Base-by-base conservation (phyloP, 331 rosid species). In the Saraca asoca region DNA sequence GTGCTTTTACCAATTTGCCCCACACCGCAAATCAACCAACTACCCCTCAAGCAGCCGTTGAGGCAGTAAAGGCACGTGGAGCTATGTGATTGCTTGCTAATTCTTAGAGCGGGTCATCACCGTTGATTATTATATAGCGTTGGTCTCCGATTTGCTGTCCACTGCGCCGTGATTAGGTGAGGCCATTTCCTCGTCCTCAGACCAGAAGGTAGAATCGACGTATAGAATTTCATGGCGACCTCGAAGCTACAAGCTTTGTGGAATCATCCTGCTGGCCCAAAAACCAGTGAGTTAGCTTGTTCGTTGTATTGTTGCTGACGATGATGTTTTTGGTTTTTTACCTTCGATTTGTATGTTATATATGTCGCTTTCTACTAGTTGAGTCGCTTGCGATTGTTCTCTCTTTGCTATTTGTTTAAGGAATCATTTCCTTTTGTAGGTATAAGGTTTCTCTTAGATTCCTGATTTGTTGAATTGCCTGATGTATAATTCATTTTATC, bases 211-310 rank as follows among this genome's bases (percentile, higher is more conserved):
- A 7, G 31, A 7, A 64, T 44, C 44, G 14, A 29, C 37, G n/a
- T 52, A 50, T 44, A 50, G 58, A 60, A 57, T 39, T 24, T 31
- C 64, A 93, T 90, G 98, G 97, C 95, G 58, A 8, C 96, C 78
- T 79, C 97, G 68, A 93, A 88, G 91, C 79, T 93, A 65, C 97
- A 90, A 80, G 90, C 95, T 59, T 58, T 93, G 41, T 90, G 87
- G 98, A 93, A 93, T 81, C 97, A 93, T 72, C 98, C 97, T 6
- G 95, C 94, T 59, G 98, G 98, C 11, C 98, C 98, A 41, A 93
- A 90, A 90, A 93, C 98, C 75, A 90, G 98, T 93, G 74, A 84
- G 91, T 87, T 31, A 5, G 5, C 43, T 50, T 9, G 33, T 14
- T 35, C 12, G 20, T 12, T 18, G 4, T 48, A 62, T n/a, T n/a